Conservation (phyloP, 768 basidiomycete species). For the Phallus indusiatus region DNA sequence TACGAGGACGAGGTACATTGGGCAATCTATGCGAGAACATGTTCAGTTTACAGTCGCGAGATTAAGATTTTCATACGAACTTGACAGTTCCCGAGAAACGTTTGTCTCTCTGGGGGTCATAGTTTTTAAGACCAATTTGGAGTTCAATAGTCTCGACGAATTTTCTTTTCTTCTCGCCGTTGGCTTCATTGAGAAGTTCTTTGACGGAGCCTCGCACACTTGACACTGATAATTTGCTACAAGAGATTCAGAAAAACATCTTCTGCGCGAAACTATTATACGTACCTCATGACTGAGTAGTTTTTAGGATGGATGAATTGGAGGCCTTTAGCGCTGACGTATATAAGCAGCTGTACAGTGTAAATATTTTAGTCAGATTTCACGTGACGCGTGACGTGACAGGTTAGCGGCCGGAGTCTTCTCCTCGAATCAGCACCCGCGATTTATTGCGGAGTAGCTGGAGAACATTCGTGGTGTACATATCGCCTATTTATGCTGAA, state of each 20-base stretch:
- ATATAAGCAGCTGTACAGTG: too few relatives aligned
- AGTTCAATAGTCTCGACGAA: slow-evolving; percentile 83
- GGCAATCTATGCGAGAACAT: slow-evolving; percentile 56
- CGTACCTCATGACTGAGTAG: background rate
- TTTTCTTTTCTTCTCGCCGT: slow-evolving; percentile 34
- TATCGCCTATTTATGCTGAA: too few relatives aligned
- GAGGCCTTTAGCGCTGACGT: too few relatives aligned
- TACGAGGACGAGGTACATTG: slow-evolving; percentile 94
- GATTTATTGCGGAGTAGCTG: too few relatives aligned
- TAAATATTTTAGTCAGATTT: too few relatives aligned
- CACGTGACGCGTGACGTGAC: too few relatives aligned
- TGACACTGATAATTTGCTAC: slow-evolving; percentile 90
- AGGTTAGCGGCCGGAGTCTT: too few relatives aligned
- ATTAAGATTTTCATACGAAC: slow-evolving; percentile 34
- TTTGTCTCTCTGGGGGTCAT: slow-evolving; percentile 99
- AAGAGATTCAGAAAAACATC: background rate
- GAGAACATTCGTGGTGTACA: too few relatives aligned
- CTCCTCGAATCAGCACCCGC: too few relatives aligned
- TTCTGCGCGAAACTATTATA: background rate
- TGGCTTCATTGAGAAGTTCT: slow-evolving; percentile 61
- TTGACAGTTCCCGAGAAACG: slow-evolving; percentile 99
- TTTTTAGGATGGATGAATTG: too few relatives aligned
- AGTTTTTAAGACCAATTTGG: slow-evolving; percentile 97
- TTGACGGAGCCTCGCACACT: slow-evolving; percentile 99
- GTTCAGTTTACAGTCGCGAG: background rate